Evolutionary conservation across 1,139 yeast genomes (phyloP), one percentile per base, ranked within the genome.

Genomic region (Candida sp.): DNA sequence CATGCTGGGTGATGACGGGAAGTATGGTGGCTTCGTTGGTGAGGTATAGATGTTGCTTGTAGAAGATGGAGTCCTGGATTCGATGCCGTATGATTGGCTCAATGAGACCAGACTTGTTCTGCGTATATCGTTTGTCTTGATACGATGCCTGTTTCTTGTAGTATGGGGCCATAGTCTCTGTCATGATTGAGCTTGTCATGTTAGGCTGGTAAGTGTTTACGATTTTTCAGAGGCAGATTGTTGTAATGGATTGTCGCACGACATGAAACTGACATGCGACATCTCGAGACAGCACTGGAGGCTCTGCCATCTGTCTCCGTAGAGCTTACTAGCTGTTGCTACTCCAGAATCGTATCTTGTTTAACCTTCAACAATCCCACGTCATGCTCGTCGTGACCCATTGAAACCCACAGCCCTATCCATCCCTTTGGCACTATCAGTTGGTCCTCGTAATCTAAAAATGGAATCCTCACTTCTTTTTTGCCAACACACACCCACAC

Each of bases 11-110:
- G 3, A 70, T 64, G 2, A 70, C 57, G 3, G 72, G 68, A 25
- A 76, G 72, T 63, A 78, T 77, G 49, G 74, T 83, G 53, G 68
- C 83, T 62, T 70, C 86, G 54, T 85, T 84, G 50, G 89, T 73
- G 17, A 83, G 78, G 56, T 79, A 83, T 50, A 90, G 81, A 53
- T 80, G 72, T 57, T 82, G 84, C 55, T 87, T 86, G 81, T 88
- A 88, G 65, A 87, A 89, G 5, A 85, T 61, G 1, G 89, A 82
- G 58, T 86, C 93, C 48, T 81, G 80, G 7, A 88, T 84, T 37
- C 90, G 70, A 58, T 88, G 91, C 48, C 92, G 72, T 30, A 85
- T 70, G 53, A 89, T 88, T 52, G 88, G 85, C 61, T 88, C 94
- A 5, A 88, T 70, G 40, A 86, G 67, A 50, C 76, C 65, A 0